Conservation (phyloP, 495 filamentous ascomycete species). For the Aspergillus sclerotiicarbonarius region DNA sequence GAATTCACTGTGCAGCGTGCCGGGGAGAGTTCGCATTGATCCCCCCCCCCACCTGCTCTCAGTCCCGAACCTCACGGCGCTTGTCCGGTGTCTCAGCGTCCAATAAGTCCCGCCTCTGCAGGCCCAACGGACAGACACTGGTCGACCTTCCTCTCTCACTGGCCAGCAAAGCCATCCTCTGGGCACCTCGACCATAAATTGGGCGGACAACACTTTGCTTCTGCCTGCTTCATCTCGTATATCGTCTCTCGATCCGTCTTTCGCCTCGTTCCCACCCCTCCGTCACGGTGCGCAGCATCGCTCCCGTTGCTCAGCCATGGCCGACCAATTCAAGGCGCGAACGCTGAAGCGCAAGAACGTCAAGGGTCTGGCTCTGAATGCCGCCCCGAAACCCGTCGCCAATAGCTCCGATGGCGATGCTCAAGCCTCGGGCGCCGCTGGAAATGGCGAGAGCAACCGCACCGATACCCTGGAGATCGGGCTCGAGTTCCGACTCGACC, state of each 20-base stretch:
- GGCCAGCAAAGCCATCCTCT: slow-evolving; percentile 8
- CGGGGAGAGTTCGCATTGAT: too few relatives aligned
- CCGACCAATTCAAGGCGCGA: slow-evolving; percentile 80
- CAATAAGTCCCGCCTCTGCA: slow-evolving; percentile 12
- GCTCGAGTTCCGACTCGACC: slow-evolving; percentile 90
- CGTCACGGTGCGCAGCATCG: slow-evolving; percentile 9
- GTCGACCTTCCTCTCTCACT: slow-evolving; percentile 19
- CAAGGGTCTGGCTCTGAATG: slow-evolving; percentile 85
- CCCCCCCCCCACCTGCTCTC: slow-evolving; percentile 15
- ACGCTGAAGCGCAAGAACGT: slow-evolving; percentile 98
- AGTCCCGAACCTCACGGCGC: slow-evolving; percentile 16
- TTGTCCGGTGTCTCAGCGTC: slow-evolving; percentile 19
- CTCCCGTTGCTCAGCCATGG: slow-evolving; percentile 53
- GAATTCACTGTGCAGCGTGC: too few relatives aligned
- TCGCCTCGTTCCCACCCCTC: slow-evolving; percentile 5
- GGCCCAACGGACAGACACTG: slow-evolving; percentile 2
- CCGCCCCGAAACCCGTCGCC: slow-evolving; percentile 57
- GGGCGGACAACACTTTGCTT: background rate
- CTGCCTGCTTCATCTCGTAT: background rate
- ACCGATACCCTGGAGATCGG: slow-evolving; percentile 90
- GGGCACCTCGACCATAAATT: background rate
- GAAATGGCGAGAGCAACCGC: slow-evolving; percentile 58
- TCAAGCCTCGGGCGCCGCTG: slow-evolving; percentile 57
- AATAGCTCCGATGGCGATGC: slow-evolving; percentile 59
- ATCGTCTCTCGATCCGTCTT: background rate